Evolutionary conservation across 495 filamentous ascomycete genomes (phyloP).

Genomic region (Symbiotaphrina buchneri): DNA sequence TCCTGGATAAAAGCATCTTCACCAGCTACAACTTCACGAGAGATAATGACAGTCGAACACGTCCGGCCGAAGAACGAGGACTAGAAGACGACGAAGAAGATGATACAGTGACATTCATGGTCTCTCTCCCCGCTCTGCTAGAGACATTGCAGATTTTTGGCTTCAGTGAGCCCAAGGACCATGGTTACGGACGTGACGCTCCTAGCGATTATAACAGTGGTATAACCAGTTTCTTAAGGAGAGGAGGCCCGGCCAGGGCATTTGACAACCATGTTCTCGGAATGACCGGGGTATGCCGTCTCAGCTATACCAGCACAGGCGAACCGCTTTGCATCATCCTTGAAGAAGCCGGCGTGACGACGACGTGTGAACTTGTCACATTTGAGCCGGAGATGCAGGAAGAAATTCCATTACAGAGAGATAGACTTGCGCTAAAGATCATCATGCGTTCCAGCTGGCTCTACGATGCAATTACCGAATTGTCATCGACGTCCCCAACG

Average conservation of each 20-base stretch:
- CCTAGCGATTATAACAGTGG: slow-evolving; percentile 7
- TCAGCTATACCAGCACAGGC: slow-evolving; percentile 51
- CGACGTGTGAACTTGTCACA: slow-evolving; percentile 79
- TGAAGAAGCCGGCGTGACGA: slow-evolving; percentile 66
- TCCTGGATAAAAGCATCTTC: slow-evolving; percentile 72
- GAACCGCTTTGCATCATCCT: slow-evolving; percentile 60
- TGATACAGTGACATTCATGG: slow-evolving; percentile 36
- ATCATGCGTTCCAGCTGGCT: slow-evolving; percentile 79
- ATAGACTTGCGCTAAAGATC: slow-evolving; percentile 68
- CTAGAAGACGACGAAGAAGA: slow-evolving; percentile 15
- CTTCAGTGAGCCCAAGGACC: slow-evolving; percentile 32
- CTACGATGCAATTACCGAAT: slow-evolving; percentile 62
- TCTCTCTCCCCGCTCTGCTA: slow-evolving; percentile 68
- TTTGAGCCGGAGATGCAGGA: slow-evolving; percentile 46
- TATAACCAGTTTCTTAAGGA: slow-evolving; percentile 9
- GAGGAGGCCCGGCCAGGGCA: slow-evolving; percentile 25
- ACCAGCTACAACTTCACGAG: slow-evolving; percentile 50
- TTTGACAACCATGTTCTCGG: slow-evolving; percentile 60
- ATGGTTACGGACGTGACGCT: slow-evolving; percentile 5
- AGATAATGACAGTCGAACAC: slow-evolving; percentile 13
- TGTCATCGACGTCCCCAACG: slow-evolving; percentile 48
- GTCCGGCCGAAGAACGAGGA: slow-evolving; percentile 9
- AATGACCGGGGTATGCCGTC: slow-evolving; percentile 56
- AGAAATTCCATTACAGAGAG: slow-evolving; percentile 67
- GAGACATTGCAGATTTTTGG: slow-evolving; percentile 92